Conservation (phyloP, 441 rosid species). For the Croton laevigatus region DNA sequence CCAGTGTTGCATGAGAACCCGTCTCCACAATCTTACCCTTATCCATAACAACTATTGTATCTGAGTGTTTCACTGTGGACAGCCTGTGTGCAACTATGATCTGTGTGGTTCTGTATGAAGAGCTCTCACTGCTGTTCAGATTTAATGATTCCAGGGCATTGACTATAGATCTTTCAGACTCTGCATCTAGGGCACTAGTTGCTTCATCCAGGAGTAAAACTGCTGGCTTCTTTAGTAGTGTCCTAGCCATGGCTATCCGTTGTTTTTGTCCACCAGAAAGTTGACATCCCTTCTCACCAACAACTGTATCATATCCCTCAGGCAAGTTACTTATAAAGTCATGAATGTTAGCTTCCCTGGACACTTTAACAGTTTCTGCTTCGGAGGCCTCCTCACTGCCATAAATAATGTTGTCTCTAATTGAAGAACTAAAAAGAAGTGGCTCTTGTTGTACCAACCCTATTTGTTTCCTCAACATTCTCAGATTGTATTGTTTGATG, state of each 20-base stretch:
- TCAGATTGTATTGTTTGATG: slow-evolving; percentile 41
- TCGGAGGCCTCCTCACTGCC: slow-evolving; percentile 49
- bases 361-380: slow-evolving; percentile 45
- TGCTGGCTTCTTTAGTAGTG: slow-evolving; percentile 53
- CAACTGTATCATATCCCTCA: slow-evolving; percentile 50
- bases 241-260: slow-evolving; percentile 59
- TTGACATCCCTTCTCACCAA: slow-evolving; percentile 74
- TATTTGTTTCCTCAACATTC: slow-evolving; percentile 41
- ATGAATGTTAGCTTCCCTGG: slow-evolving; percentile 53
- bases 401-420: slow-evolving; percentile 30
- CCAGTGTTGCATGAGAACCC: slow-evolving; percentile 50
- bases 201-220: slow-evolving; percentile 68
- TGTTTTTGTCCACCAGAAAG: slow-evolving; percentile 75
- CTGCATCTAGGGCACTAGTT: slow-evolving; percentile 64
- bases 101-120: slow-evolving; percentile 36
- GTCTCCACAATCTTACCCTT: slow-evolving; percentile 52
- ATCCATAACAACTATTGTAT: slow-evolving; percentile 54
- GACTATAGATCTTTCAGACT: slow-evolving; percentile 54
- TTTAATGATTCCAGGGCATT: slow-evolving; percentile 42
- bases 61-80: slow-evolving; percentile 52
- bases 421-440: slow-evolving; percentile 41
- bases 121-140: slow-evolving; percentile 19
- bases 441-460: slow-evolving; percentile 55
- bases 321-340: slow-evolving; percentile 55
- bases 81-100: slow-evolving; percentile 68